phyloP scores from a whole-genome alignment of 169 alveolate species.

The Babesia caballi region DNA sequence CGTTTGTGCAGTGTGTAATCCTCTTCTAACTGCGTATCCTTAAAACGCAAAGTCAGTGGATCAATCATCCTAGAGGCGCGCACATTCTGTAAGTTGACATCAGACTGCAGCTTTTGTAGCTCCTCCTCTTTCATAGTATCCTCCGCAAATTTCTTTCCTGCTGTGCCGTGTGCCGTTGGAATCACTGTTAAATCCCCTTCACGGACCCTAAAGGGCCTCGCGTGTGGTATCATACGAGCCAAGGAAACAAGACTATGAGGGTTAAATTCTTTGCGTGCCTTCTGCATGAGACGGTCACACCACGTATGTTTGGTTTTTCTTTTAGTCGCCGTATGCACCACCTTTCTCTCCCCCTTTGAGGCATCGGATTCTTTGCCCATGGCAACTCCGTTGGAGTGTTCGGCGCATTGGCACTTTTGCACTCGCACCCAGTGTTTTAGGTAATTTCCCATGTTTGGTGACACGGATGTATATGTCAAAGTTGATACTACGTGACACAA shows the following conservation, averaged over 20 bases:
- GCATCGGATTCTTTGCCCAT: too few species aligned
- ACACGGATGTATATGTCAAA: slow-evolving; percentile 59
- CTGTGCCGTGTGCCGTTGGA: neutral
- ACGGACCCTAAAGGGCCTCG: slow-evolving; percentile 46
- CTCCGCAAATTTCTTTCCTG: slow-evolving; percentile 40
- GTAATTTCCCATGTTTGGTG: slow-evolving; percentile 62
- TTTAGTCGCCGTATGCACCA: too few species aligned
- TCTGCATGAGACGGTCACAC: slow-evolving; percentile 2
- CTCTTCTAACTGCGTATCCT: slow-evolving; percentile 75
- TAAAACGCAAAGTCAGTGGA: slow-evolving; percentile 70
- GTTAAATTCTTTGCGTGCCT: slow-evolving; percentile 12
- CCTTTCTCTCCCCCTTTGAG: slow-evolving; percentile 1
- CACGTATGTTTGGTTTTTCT: too few species aligned
- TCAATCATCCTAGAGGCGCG: slow-evolving; percentile 60
- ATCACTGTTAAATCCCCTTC: slow-evolving; percentile 22
- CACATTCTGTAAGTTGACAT: slow-evolving; percentile 34
- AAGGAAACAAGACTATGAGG: neutral
- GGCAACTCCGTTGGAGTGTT: slow-evolving; percentile 34
- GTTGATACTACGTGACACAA: slow-evolving; percentile 48
- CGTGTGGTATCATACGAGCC: slow-evolving; percentile 29
- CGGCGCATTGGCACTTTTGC: slow-evolving; percentile 49
- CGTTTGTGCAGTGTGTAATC: slow-evolving; percentile 69
- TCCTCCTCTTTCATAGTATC: slow-evolving; percentile 22
- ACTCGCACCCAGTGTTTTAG: slow-evolving; percentile 64
- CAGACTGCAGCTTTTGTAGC: neutral